These are phyloP conservation scores for Fragaria nilgerrensis DNA, from an alignment of 306 rosid species.

Conservation along the genomic window DNA sequence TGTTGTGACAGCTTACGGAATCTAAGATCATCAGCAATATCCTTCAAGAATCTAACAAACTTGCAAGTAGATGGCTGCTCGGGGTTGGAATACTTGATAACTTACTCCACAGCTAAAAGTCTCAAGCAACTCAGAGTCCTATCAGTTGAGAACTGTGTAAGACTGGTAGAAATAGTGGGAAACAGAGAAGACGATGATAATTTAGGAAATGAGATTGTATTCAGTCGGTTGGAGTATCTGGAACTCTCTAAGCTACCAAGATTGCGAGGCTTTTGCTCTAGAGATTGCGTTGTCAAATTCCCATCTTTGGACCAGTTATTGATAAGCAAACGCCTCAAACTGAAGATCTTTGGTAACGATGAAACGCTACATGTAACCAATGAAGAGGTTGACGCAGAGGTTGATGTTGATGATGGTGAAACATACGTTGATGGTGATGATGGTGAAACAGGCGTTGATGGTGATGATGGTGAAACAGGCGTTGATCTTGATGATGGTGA, in stretches of 20 bases:
- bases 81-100: neutral
- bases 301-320: too few relatives aligned
- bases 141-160: neutral
- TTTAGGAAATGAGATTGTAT: constrained; percentile 1
- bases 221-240: neutral
- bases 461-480: too few relatives aligned
- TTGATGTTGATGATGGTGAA: neutral
- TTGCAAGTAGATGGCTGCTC: too few relatives aligned
- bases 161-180: neutral
- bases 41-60: neutral
- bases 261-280: neutral
- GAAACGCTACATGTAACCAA: neutral
- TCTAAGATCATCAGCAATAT: neutral
- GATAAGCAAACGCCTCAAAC: neutral
- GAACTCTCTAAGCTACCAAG: neutral
- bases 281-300: neutral
- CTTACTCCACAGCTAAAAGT: neutral
- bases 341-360: neutral
- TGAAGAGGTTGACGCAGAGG: neutral
- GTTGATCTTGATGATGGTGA: too few relatives aligned
- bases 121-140: neutral
- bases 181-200: neutral
- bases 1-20: neutral
- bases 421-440: neutral
- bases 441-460: too few relatives aligned